phyloP scores from a whole-genome alignment of 345 rosid species.

The Litchi chinensis region DNA sequence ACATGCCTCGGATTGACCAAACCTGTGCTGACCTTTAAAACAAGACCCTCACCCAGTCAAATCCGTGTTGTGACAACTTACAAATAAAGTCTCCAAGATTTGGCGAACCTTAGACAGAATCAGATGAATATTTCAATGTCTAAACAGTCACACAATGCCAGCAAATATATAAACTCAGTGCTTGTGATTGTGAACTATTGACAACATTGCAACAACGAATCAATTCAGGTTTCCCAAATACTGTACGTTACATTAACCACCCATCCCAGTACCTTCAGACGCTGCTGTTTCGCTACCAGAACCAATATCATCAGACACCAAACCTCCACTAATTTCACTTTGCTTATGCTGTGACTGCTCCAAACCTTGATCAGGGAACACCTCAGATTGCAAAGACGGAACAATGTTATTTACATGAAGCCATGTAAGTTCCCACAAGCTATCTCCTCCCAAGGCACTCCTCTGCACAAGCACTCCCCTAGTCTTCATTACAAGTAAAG shows the following conservation, averaged over 20 bases:
- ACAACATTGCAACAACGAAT: slow-evolving; percentile 27
- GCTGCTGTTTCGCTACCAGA: slow-evolving; percentile 43
- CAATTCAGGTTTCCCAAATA: background rate
- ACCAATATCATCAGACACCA: slow-evolving; percentile 36
- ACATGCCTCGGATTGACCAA: background rate
- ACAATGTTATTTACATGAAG: slow-evolving; percentile 86
- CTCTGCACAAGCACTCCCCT: slow-evolving; percentile 82
- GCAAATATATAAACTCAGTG: background rate
- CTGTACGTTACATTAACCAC: slow-evolving; percentile 25
- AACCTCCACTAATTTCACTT: slow-evolving; percentile 15
- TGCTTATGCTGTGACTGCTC: slow-evolving; percentile 34
- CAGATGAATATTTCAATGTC: background rate
- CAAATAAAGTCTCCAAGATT: slow-evolving; percentile 9
- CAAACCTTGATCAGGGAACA: slow-evolving; percentile 74
- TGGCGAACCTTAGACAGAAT: slow-evolving; percentile 13
- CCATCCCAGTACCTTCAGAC: slow-evolving; percentile 37
- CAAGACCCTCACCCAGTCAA: background rate
- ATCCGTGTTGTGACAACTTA: slow-evolving; percentile 8
- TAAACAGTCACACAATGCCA: slow-evolving; percentile 15
- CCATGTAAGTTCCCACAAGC: slow-evolving; percentile 98
- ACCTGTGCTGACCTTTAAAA: slow-evolving; percentile 1
- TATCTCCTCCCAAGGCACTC: slow-evolving; percentile 90
- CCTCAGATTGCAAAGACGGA: slow-evolving; percentile 78
- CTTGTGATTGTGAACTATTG: background rate
- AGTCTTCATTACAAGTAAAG: slow-evolving; percentile 78